phyloP scores from a whole-genome alignment of 2,329 filamentous ascomycete genomes.

The Huntiella decipiens region DNA sequence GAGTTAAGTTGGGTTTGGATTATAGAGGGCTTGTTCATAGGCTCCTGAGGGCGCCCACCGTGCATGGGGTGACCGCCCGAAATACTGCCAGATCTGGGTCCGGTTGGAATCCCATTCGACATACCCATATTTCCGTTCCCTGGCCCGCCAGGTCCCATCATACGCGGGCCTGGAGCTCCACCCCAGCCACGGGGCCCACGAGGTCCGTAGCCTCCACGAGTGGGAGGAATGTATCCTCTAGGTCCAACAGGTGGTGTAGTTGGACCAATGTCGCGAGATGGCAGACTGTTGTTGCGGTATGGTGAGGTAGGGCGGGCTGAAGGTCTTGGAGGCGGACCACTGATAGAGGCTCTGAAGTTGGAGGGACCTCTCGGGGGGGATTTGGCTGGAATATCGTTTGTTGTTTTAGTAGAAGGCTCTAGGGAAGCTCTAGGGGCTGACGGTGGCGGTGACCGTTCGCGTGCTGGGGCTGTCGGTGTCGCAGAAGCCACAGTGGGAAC shows the following conservation, averaged over 20 bases:
- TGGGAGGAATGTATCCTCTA: constrained; percentile 30
- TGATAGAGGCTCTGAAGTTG: constrained; percentile 21
- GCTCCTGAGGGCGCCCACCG: neutral
- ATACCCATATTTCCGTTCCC: constrained; percentile 17
- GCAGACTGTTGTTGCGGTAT: constrained; percentile 24
- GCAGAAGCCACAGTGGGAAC: constrained; percentile 7
- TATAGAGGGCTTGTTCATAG: constrained; percentile 23
- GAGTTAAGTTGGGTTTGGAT: constrained; percentile 33
- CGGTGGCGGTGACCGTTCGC: constrained; percentile 16
- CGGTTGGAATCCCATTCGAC: constrained; percentile 26
- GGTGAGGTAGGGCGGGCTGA: constrained; percentile 14
- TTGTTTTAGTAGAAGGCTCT: neutral
- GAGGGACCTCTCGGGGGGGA: constrained; percentile 11
- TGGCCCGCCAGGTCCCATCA: constrained; percentile 11
- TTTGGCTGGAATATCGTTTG: constrained; percentile 1
- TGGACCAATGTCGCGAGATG: neutral
- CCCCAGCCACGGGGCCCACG: constrained; percentile 28
- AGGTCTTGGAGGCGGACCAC: constrained; percentile 18
- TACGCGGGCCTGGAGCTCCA: constrained; percentile 15
- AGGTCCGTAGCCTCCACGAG: constrained; percentile 17
- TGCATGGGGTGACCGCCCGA: neutral
- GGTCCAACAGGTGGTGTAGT: constrained; percentile 30
- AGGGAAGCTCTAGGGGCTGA: neutral
- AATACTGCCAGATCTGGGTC: constrained; percentile 36
- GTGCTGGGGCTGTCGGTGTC: constrained; percentile 23